These are phyloP conservation scores for Fusarium haematococcum DNA, from an alignment of 2,329 filamentous ascomycete genomes.

Conservation along the genomic window DNA sequence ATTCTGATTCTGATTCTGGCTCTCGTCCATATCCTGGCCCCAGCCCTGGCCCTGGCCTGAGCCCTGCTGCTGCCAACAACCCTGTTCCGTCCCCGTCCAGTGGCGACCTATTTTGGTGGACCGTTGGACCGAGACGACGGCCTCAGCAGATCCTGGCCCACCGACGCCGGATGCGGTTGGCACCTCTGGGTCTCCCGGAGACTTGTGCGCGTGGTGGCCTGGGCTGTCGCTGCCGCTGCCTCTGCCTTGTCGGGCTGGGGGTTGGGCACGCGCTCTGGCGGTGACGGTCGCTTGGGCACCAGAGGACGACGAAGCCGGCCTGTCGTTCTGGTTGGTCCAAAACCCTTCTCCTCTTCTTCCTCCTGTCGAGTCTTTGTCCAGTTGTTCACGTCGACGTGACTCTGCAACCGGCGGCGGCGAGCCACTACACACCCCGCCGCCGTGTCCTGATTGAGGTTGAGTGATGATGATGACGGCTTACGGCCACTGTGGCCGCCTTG, in stretches of 20 bases:
- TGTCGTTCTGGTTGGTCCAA: constrained; percentile 1
- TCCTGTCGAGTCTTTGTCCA: background rate
- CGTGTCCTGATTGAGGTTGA: constrained; percentile 10
- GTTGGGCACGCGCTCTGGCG: constrained; percentile 39
- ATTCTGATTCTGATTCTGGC: constrained; percentile 22
- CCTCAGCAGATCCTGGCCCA: constrained; percentile 30
- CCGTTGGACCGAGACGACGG: constrained; percentile 39
- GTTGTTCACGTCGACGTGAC: constrained; percentile 23
- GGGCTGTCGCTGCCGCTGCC: background rate
- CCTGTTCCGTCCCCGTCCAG: constrained; percentile 20
- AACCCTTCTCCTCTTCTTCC: constrained; percentile 11
- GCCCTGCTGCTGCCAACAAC: constrained; percentile 35
- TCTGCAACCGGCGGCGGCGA: constrained; percentile 27
- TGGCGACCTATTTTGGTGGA: constrained; percentile 41
- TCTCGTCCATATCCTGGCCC: constrained; percentile 22
- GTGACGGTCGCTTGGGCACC: constrained; percentile 40
- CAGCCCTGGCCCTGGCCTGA: constrained; percentile 29
- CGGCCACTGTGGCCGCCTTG: constrained; percentile 21
- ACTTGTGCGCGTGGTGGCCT: constrained; percentile 16
- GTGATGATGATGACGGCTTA: constrained; percentile 31
- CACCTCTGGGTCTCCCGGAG: constrained; percentile 26
- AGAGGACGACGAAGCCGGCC: constrained; percentile 14
- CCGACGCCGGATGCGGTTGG: constrained; percentile 41
- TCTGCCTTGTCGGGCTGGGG: constrained; percentile 28
- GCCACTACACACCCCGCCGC: constrained; percentile 35